These are phyloP conservation scores for Suillus alpinus DNA, from an alignment of 768 basidiomycete genomes.

Conservation along the genomic window DNA sequence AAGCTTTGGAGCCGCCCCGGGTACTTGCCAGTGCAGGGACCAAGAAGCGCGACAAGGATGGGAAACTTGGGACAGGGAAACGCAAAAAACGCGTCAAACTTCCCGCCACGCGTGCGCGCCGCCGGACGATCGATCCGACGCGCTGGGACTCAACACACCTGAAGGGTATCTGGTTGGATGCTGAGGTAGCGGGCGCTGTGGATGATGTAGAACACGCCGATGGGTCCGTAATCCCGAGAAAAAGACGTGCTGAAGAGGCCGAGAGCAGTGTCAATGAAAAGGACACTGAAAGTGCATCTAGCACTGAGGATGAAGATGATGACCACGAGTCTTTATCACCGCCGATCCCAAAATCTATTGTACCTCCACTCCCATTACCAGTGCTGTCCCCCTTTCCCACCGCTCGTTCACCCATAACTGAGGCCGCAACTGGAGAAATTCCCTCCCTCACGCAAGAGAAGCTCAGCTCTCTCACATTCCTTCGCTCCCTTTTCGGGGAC, in stretches of 20 bases:
- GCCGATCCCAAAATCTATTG: neutral
- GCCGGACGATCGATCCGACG: constrained; percentile 68
- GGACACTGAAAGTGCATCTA: neutral
- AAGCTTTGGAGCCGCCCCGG: constrained; percentile 44
- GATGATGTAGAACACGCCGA: neutral
- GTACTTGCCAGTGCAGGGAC: constrained; percentile 8
- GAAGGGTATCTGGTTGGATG: constrained; percentile 65
- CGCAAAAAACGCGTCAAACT: constrained; percentile 47
- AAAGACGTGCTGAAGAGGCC: neutral
- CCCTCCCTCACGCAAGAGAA: constrained; percentile 10
- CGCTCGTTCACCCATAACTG: neutral
- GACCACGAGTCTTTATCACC: neutral
- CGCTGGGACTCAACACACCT: constrained; percentile 69
- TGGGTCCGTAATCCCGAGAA: neutral
- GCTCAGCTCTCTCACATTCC: constrained; percentile 28
- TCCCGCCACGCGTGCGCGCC: constrained; percentile 57
- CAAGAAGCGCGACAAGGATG: constrained; percentile 11
- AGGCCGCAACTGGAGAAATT: neutral
- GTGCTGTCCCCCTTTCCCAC: neutral
- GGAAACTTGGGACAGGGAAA: constrained; percentile 26
- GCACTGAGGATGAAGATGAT: neutral
- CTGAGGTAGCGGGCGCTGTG: constrained; percentile 10
- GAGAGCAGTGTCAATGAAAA: constrained; percentile 4
- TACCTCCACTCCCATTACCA: neutral
- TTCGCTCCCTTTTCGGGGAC: constrained; percentile 52